These are phyloP conservation scores for Shiraia sp. DNA, from an alignment of 2,329 filamentous ascomycete genomes.

Conservation along the genomic window DNA sequence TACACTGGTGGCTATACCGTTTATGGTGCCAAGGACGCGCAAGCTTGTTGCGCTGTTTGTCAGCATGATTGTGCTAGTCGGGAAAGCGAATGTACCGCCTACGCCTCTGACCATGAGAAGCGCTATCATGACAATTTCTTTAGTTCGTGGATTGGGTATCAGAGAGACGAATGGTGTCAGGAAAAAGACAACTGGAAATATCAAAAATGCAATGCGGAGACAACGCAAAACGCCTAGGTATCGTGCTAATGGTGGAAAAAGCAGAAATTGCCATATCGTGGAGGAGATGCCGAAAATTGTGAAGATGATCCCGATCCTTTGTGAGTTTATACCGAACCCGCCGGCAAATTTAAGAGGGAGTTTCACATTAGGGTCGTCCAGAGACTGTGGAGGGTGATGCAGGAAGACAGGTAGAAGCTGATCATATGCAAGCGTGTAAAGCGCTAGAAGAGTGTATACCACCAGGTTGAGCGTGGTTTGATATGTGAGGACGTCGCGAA, in stretches of 20 bases:
- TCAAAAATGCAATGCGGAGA: constrained; percentile 67
- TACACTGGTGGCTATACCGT: constrained; percentile 85
- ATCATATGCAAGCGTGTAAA: constrained; percentile 84
- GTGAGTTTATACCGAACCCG: constrained; percentile 75
- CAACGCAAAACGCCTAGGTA: constrained; percentile 75
- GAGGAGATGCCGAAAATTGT: constrained; percentile 79
- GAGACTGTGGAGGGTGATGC: constrained; percentile 66
- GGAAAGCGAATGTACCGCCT: constrained; percentile 81
- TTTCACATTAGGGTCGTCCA: constrained; percentile 58
- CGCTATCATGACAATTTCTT: constrained; percentile 64
- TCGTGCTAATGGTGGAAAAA: constrained; percentile 77
- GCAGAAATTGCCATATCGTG: constrained; percentile 80
- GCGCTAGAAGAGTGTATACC: constrained; percentile 77
- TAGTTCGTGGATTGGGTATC: constrained; percentile 52
- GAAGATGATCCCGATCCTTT: constrained; percentile 82
- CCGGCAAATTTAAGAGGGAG: constrained; percentile 82
- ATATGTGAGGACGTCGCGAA: constrained; percentile 69
- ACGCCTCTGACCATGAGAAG: constrained; percentile 77
- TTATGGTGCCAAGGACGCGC: constrained; percentile 80
- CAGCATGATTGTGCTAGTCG: constrained; percentile 84
- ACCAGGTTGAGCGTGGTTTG: constrained; percentile 77
- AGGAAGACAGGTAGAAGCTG: constrained; percentile 84
- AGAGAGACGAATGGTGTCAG: constrained; percentile 81
- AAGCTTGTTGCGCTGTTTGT: constrained; percentile 83
- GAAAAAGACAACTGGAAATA: constrained; percentile 77